Evolutionary conservation across 2,329 filamentous ascomycete genomes (phyloP).

Genomic region (Ascochyta pisi): DNA sequence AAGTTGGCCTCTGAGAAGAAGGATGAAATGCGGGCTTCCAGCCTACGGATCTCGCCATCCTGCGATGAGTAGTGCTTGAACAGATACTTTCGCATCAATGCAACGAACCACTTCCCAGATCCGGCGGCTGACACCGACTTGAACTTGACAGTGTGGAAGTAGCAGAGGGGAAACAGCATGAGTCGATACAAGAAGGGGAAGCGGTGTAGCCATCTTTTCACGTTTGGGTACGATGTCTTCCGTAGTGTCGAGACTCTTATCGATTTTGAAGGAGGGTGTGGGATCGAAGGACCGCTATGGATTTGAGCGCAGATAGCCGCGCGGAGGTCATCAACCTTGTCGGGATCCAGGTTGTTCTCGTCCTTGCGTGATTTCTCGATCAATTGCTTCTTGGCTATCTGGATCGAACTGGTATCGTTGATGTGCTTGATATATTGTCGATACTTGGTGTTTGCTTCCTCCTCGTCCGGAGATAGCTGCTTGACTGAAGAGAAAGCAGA

Average conservation of each 20-base stretch:
- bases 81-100: constrained; percentile 56
- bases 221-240: constrained; percentile 50
- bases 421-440: constrained; percentile 49
- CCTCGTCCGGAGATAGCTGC: constrained; percentile 55
- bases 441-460: constrained; percentile 54
- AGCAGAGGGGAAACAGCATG: constrained; percentile 57
- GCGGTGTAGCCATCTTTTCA: constrained; percentile 57
- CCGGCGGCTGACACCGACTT: constrained; percentile 58
- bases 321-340: constrained; percentile 52
- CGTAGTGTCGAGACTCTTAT: constrained; percentile 59
- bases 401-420: constrained; percentile 38
- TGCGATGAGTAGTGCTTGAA: constrained; percentile 58
- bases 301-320: constrained; percentile 59
- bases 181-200: constrained; percentile 58
- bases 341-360: constrained; percentile 40
- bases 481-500: constrained; percentile 51
- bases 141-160: constrained; percentile 61
- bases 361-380: constrained; percentile 36
- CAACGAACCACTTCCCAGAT: constrained; percentile 59
- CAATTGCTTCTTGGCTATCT: constrained; percentile 36
- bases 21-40: constrained; percentile 55
- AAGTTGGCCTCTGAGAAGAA: constrained; percentile 63
- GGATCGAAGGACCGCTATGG: constrained; percentile 56
- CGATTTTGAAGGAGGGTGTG: constrained; percentile 58
- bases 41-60: constrained; percentile 53